Percentiles rank a stretch among this genome's conserved stretches.
These are phyloP conservation scores for Laguncularia racemosa DNA, from an alignment of 345 rosid species.

Conservation along the genomic window DNA sequence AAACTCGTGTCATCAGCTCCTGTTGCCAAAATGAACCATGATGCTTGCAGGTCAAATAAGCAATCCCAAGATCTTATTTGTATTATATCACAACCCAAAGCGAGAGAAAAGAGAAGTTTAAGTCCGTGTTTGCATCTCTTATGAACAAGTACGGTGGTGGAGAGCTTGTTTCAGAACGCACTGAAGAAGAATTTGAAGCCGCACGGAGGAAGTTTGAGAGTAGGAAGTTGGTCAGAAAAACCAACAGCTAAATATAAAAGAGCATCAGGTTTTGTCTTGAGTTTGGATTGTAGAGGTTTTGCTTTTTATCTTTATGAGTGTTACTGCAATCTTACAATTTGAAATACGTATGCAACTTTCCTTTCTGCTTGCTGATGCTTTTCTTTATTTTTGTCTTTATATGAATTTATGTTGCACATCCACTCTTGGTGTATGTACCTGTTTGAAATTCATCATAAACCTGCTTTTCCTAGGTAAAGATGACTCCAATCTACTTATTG, in stretches of 20 bases:
- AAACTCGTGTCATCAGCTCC: background rate
- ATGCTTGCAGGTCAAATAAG: conserved; percentile 32
- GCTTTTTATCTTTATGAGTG: background rate
- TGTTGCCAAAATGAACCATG: background rate
- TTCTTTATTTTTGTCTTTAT: no score
- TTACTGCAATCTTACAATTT: no score
- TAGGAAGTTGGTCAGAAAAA: conserved; percentile 38
- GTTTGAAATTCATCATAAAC: no score
- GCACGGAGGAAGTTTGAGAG: conserved; percentile 56
- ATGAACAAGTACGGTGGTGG: conserved; percentile 60
- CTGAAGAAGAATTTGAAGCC: conserved; percentile 93
- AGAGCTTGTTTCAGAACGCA: conserved; percentile 44
- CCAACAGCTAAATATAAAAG: conserved; percentile 10
- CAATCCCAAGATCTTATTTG: conserved; percentile 54
- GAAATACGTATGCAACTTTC: no score
- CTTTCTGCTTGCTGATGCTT: no score
- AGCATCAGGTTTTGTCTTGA: background rate
- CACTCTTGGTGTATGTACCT: no score
- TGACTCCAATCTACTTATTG: no score
- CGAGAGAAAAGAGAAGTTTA: conserved; percentile 59
- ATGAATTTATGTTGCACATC: no score
- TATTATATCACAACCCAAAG: conserved; percentile 46
- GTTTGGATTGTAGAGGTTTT: conserved; percentile 12
- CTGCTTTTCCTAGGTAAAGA: no score
- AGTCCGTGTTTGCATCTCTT: conserved; percentile 81